These are phyloP conservation scores for Trichoderma semiorbis DNA, from an alignment of 2,329 filamentous ascomycete species.

Conservation along the genomic window DNA sequence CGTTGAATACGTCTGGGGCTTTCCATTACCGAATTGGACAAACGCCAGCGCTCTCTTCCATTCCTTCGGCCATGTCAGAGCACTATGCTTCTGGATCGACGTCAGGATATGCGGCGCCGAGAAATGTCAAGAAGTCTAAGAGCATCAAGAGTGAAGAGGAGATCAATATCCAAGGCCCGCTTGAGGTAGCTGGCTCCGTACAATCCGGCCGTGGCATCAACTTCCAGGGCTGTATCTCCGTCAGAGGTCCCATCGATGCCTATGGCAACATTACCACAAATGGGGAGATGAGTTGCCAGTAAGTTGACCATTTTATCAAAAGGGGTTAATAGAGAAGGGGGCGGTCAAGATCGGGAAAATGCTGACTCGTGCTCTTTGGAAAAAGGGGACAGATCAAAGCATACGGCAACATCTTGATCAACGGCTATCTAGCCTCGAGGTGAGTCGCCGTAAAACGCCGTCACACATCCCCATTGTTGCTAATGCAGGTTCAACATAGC, in stretches of 20 bases:
- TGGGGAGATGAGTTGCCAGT: slow-evolving; percentile 44
- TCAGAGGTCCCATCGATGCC: slow-evolving; percentile 45
- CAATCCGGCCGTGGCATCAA: slow-evolving; percentile 43
- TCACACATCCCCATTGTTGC: not conserved
- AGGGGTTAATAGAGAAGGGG: slow-evolving; percentile 21
- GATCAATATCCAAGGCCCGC: slow-evolving; percentile 40
- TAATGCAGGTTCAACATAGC: slow-evolving; percentile 24
- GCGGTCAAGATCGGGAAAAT: slow-evolving; percentile 17
- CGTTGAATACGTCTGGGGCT: not conserved
- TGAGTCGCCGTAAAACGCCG: slow-evolving; percentile 25
- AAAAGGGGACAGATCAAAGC: slow-evolving; percentile 43
- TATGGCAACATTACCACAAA: slow-evolving; percentile 43
- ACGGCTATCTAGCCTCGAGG: slow-evolving; percentile 39
- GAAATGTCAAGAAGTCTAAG: slow-evolving; percentile 32
- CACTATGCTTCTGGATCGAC: slow-evolving; percentile 27
- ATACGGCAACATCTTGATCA: slow-evolving; percentile 44
- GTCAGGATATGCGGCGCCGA: slow-evolving; percentile 23
- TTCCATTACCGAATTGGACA: not conserved
- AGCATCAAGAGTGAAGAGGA: slow-evolving; percentile 43
- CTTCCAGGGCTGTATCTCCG: slow-evolving; percentile 42
- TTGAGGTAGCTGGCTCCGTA: slow-evolving; percentile 47
- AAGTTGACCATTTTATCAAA: slow-evolving; percentile 29
- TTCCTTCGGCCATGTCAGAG: slow-evolving; percentile 24
- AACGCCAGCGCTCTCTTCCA: not conserved
- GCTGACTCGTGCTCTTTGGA: not conserved